Percentiles rank a stretch among this genome's conserved stretches.
Conservation (phyloP, 108 stramenopile genomes). For the Poteriospumella lacustris region DNA sequence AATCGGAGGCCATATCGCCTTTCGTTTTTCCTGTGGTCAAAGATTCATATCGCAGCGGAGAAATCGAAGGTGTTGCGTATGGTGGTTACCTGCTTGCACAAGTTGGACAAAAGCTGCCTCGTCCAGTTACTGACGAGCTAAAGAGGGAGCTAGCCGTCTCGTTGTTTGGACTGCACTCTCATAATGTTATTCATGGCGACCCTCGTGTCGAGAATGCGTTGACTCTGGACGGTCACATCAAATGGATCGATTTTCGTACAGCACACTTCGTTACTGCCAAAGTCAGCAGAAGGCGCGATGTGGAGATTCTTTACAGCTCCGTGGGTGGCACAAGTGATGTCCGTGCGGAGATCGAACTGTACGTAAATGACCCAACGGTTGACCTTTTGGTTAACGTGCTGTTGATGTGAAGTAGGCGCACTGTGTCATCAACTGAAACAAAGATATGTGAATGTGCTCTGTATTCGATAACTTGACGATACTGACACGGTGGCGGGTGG, state of each 20-base stretch:
- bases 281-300: neutral
- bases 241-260: slow-evolving; percentile 14
- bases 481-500: too few species aligned
- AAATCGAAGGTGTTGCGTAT: slow-evolving; percentile 1
- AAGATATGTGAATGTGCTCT: too few species aligned
- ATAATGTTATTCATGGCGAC: slow-evolving; percentile 23
- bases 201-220: slow-evolving; percentile 15
- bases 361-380: neutral
- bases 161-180: slow-evolving; percentile 22
- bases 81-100: slow-evolving; percentile 11
- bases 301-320: neutral
- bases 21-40: slow-evolving; percentile 19
- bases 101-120: neutral
- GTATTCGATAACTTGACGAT: too few species aligned
- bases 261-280: neutral
- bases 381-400: neutral
- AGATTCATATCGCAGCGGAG: neutral
- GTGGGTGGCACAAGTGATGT: neutral
- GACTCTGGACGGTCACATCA: neutral
- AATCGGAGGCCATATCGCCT: neutral
- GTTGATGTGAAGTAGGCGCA: neutral
- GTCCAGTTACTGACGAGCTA: neutral
- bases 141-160: slow-evolving; percentile 13
- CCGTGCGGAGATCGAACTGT: neutral
- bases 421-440: too few species aligned